Conservation (phyloP, 208 protist species). For the Cochliopodium minus region DNA sequence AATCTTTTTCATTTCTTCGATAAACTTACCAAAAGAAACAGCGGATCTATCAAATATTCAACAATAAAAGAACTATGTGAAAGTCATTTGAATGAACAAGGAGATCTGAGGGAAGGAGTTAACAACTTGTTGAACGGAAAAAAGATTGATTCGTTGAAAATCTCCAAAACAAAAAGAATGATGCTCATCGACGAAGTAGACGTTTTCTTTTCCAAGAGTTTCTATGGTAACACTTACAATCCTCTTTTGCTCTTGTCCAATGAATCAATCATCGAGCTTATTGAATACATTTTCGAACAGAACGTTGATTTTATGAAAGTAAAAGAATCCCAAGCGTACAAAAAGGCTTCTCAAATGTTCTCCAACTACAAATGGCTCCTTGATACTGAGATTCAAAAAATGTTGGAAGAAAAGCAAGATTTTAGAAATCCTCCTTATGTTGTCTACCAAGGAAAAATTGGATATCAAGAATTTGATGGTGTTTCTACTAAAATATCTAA, state of each 20-base stretch:
- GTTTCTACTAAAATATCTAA: no score
- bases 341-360: neutral
- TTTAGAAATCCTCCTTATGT: no score
- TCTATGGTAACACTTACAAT: constrained; percentile 25
- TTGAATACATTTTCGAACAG: constrained; percentile 12
- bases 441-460: no score
- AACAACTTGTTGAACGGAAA: no score
- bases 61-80: constrained; percentile 11
- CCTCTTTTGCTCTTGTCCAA: constrained; percentile 4
- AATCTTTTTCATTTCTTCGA: constrained; percentile 11
- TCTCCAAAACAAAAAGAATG: no score
- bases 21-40: no score
- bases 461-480: no score
- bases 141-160: no score
- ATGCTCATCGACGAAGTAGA: constrained; percentile 31
- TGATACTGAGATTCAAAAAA: neutral
- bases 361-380: constrained; percentile 6
- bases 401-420: constrained; percentile 14
- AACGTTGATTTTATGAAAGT: no score
- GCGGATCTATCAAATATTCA: constrained; percentile 3
- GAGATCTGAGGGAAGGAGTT: neutral
- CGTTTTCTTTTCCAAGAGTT: constrained; percentile 26
- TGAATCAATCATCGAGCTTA: neutral
- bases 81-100: constrained; percentile 6
- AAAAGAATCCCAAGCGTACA: neutral